Evolutionary conservation across 2,329 filamentous ascomycete genomes (phyloP), one percentile per base, ranked within the genome.

Genomic region (Scopulariopsis brevicaulis): DNA sequence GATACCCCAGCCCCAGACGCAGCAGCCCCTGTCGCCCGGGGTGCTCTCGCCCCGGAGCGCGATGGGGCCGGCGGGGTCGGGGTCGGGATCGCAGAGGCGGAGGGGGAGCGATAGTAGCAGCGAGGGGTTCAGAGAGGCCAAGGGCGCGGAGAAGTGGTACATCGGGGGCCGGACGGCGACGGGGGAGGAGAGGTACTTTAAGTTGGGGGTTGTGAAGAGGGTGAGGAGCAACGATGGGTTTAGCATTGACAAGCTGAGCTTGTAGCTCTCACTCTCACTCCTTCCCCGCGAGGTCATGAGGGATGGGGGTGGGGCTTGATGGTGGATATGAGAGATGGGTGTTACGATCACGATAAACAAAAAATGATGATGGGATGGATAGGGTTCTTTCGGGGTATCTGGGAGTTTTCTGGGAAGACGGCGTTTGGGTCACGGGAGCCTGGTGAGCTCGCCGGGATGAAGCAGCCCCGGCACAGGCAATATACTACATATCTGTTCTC

Each of bases 171-270:
- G 86, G 66, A 91, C 87, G 32, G 86, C 87, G 1, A 79, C 74
- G 1, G 88, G 88, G n/a, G 88, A 92, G 66, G 88, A 92, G 68
- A 82, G 82, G 65, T 91, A 90, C 73, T 92, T 91, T 70, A 90
- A 90, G 73, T 73, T 92, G 52, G 87, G 87, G 51, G 87, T 92
- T 62, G 83, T 92, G 54, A 81, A 84, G 68, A 75, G 87, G 58
- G 83, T 89, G 59, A 77, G 83, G 66, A 92, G 88, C 69, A 84
- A 86, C 58, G 88, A 91, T 67, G 79, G 87, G 50, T 70, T 91
- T 64, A 91, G 87, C 64, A 71, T 90, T 59, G 88, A 92, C 72
- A 80, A 86, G 58, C 70, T 92, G 69, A 91, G 87, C 66, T 75
- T 92, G 72, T 91, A 74, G 83, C 56, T 14, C 14, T 37, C 14